Evolutionary conservation across 2,329 filamentous ascomycete species (phyloP).

Genomic region (Diaporthe sp.): DNA sequence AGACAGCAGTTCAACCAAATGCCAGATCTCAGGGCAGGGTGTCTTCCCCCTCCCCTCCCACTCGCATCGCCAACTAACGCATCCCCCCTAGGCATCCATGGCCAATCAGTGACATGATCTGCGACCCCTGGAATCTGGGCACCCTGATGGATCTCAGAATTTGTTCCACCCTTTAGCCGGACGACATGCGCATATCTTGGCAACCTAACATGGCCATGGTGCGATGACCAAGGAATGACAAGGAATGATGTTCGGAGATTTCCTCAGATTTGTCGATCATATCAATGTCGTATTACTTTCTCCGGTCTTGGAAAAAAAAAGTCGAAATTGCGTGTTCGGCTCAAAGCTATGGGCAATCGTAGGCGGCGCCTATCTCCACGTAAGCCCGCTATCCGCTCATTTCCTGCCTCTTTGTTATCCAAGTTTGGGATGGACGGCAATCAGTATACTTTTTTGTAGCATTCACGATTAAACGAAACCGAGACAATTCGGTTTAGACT

Average conservation of each 20-base stretch:
- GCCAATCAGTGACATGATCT: not conserved
- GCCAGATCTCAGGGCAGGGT: not conserved
- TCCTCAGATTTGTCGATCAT: not conserved
- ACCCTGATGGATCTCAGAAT: not conserved
- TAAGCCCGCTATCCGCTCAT: not conserved
- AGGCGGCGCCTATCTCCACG: not conserved
- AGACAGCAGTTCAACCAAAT: slow-evolving; percentile 10
- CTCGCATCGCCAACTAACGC: not conserved
- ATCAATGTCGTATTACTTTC: not conserved
- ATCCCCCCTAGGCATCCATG: not conserved
- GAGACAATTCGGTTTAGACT: not conserved
- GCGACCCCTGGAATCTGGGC: not conserved
- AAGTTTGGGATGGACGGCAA: not conserved
- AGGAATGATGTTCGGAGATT: not conserved
- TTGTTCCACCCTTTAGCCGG: not conserved
- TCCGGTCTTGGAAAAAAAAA: not conserved
- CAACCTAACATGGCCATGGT: not conserved
- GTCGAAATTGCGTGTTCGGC: not conserved
- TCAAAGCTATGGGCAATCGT: too few relatives aligned
- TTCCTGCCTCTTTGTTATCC: not conserved
- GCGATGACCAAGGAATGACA: not conserved
- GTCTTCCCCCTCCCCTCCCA: not conserved
- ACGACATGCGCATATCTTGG: not conserved
- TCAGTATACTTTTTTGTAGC: not conserved
- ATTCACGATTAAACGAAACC: not conserved